Evolutionary conservation across 768 basidiomycete genomes (phyloP).

Genomic region (Sarcomyxa edulis): DNA sequence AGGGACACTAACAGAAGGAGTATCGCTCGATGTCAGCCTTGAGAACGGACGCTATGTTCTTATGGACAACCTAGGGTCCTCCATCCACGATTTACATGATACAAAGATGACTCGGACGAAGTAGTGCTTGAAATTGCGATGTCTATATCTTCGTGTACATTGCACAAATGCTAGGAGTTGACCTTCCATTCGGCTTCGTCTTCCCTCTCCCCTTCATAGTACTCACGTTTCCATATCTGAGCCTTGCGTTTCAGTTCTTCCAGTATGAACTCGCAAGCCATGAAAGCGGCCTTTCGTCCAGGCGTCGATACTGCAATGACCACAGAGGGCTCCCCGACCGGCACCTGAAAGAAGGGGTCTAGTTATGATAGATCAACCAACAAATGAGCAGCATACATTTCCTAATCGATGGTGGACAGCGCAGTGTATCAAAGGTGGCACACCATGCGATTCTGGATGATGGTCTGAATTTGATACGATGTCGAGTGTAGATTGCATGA

Average conservation of each 20-base stretch:
- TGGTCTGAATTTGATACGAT: slow-evolving; percentile 39
- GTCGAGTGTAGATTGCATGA: slow-evolving; percentile 42
- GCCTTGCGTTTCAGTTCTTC: slow-evolving; percentile 80
- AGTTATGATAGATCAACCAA: no score
- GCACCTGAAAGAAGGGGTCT: no score
- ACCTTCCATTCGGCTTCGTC: slow-evolving; percentile 67
- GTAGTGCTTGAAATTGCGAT: no score
- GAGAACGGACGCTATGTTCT: slow-evolving; percentile 56
- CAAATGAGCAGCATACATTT: slow-evolving; percentile 67
- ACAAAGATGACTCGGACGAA: no score
- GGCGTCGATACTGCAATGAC: slow-evolving; percentile 83
- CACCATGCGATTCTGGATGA: slow-evolving; percentile 18
- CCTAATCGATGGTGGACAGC: slow-evolving; percentile 76
- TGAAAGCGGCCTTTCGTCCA: slow-evolving; percentile 78
- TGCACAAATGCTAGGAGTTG: slow-evolving; percentile 32
- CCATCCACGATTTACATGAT: no score
- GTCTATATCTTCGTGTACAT: no score
- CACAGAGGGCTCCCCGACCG: slow-evolving; percentile 11
- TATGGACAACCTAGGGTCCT: no score
- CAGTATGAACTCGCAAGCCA: slow-evolving; percentile 76
- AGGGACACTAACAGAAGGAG: slow-evolving; percentile 43
- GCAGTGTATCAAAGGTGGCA: slow-evolving; percentile 46
- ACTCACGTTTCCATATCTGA: slow-evolving; percentile 92
- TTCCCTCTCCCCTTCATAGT: slow-evolving; percentile 66
- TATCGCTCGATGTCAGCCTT: slow-evolving; percentile 55